Percentiles rank a stretch among this genome's conserved stretches.
Evolutionary conservation across 2,329 filamentous ascomycete genomes (phyloP).

Genomic region (Microcyclospora pomicola): DNA sequence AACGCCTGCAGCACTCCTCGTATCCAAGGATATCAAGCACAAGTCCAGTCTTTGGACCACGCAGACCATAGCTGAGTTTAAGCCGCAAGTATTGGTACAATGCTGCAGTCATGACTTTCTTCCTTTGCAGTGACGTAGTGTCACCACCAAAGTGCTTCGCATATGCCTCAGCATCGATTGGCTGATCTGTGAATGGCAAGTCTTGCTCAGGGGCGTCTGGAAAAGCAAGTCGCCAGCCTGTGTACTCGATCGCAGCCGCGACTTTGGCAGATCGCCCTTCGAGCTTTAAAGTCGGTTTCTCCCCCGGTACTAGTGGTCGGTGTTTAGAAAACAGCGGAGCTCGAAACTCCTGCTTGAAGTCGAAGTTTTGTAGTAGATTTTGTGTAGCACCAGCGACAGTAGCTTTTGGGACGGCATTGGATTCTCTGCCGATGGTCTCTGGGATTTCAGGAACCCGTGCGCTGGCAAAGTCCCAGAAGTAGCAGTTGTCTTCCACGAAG

Average conservation of each 20-base stretch:
- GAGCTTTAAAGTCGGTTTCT: background rate
- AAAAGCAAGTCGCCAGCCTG: slow-evolving; percentile 3
- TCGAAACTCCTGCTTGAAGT: slow-evolving; percentile 5
- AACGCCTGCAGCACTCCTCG: slow-evolving; percentile 30
- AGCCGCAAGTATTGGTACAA: slow-evolving; percentile 39
- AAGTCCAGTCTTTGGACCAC: slow-evolving; percentile 40
- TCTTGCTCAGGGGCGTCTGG: slow-evolving; percentile 2
- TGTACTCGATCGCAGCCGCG: slow-evolving; percentile 4
- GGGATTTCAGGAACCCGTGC: background rate
- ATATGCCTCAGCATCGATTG: slow-evolving; percentile 4
- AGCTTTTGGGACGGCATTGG: no score
- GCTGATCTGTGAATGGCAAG: slow-evolving; percentile 7
- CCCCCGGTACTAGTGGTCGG: background rate
- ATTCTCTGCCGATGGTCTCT: background rate
- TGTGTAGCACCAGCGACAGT: background rate
- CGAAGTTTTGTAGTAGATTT: slow-evolving; percentile 2
- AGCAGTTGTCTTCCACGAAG: slow-evolving; percentile 42
- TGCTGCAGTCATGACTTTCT: slow-evolving; percentile 1
- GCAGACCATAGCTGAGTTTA: slow-evolving; percentile 38
- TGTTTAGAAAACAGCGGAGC: slow-evolving; percentile 1
- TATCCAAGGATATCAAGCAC: slow-evolving; percentile 43
- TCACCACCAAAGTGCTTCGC: slow-evolving; percentile 1
- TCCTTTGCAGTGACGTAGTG: slow-evolving; percentile 3
- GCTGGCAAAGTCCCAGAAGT: slow-evolving; percentile 38
- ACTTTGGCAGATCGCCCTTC: background rate